Base-by-base conservation (phyloP, 371 early-diverging fungal genomes). In the Lichtheimia hyalospora region DNA sequence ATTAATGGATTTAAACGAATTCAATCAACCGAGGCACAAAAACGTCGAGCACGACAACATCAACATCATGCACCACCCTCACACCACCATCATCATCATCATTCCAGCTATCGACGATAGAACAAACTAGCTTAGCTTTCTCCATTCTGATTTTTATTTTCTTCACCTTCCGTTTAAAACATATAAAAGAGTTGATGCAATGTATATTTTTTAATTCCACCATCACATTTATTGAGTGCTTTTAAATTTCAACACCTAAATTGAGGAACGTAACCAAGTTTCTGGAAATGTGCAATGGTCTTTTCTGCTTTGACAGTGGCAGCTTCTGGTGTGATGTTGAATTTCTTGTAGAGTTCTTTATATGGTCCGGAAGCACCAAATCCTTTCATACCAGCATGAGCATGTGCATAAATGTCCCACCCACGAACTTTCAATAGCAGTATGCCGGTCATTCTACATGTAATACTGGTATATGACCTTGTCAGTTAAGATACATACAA, bases 331-430 rank as follows among this genome's bases (percentile, higher is more conserved):
- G 89, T 89, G 43, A 96, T 73, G n/a, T 87, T 92, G 68, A 93
- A 93, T 69, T 90, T 82, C 68, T 88, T 79, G 75, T 90, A 96
- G 23, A 94, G 76, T 41, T 89, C 71, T 76, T 87, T 71, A 73
- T 79, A 85, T 12, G 96, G 96, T n/a, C 72, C 98, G 7, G 24
- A 23, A 13, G 59, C 41, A 27, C 59, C 59, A 24, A 58, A 58
- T 5, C 21, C 23, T 20, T 49, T 51, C 64, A 63, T 63, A 15
- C 64, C 64, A 4, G 58, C 58, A 12, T 52, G 59, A 13, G 53
- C 59, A 25, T 63, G 93, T 20, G 94, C 89, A 69, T 96, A 98
- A n/a, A n/a, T n/a, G n/a, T n/a, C n/a, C n/a, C n/a, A n/a, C n/a
- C n/a, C n/a, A n/a, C n/a, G n/a, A n/a, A n/a, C n/a, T n/a, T n/a